phyloP scores from a whole-genome alignment of 306 rosid genomes.

The Acmispon strigosus region DNA sequence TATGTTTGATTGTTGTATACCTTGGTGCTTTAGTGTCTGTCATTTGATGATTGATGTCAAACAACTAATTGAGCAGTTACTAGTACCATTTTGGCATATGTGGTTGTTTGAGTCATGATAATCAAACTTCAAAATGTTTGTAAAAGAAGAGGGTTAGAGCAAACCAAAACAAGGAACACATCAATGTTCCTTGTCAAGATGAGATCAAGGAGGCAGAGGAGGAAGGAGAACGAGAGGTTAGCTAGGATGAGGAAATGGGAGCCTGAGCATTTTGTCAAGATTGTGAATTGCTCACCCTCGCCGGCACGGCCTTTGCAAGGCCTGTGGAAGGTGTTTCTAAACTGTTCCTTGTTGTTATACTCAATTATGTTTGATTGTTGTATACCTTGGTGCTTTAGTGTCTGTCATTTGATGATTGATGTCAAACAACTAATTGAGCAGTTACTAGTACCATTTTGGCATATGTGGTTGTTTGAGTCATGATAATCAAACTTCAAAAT shows the following conservation, averaged over 20 bases:
- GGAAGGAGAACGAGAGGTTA: conserved; percentile 65
- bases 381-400: background rate
- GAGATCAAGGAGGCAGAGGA: conserved; percentile 71
- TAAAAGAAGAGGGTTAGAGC: too few species aligned
- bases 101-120: background rate
- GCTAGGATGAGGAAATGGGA: conserved; percentile 67
- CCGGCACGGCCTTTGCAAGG: conserved; percentile 88
- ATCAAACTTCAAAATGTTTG: background rate
- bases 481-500: background rate
- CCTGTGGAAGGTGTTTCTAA: conserved; percentile 76
- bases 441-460: background rate
- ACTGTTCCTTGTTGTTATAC: conserved; percentile 22
- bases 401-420: conserved; percentile 11
- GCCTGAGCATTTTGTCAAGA: conserved; percentile 91
- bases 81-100: background rate
- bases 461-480: background rate
- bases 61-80: background rate
- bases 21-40: background rate
- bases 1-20: background rate
- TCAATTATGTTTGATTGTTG: conserved; percentile 6
- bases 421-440: background rate
- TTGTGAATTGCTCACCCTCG: conserved; percentile 69
- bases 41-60: conserved; percentile 4
- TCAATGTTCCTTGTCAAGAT: too few species aligned
- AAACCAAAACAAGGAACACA: too few species aligned